phyloP scores from a whole-genome alignment of 1,284 basidiomycete species.

The Lignosus rhinocerotis region DNA sequence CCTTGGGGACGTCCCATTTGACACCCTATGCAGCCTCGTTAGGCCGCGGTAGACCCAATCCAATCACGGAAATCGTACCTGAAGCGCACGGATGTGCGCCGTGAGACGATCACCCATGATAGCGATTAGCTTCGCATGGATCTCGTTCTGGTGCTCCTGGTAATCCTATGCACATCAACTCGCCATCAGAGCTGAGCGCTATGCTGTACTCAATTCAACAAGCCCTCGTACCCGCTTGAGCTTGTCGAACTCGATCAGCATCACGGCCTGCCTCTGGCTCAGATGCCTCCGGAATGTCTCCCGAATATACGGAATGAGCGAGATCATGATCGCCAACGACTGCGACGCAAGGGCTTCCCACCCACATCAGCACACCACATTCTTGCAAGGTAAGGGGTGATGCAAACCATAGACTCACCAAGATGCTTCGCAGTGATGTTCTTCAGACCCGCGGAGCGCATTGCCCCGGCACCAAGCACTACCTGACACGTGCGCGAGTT shows the following conservation, averaged over 20 bases:
- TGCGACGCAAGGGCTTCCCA: constrained; percentile 90
- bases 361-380: constrained; percentile 5
- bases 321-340: constrained; percentile 90
- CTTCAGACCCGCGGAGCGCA: constrained; percentile 95
- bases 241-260: constrained; percentile 98
- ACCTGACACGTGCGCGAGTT: constrained; percentile 99
- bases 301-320: constrained; percentile 95
- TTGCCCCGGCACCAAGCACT: constrained; percentile 95
- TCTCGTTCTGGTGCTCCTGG: constrained; percentile 99
- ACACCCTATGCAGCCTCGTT: constrained; percentile 49
- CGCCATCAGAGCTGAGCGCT: background rate
- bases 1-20: constrained; percentile 70
- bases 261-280: constrained; percentile 90
- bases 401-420: constrained; percentile 49
- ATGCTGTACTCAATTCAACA: background rate
- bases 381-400: background rate
- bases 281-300: constrained; percentile 93
- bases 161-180: constrained; percentile 65
- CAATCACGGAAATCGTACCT: constrained; percentile 46
- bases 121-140: constrained; percentile 95
- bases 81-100: constrained; percentile 81
- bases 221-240: constrained; percentile 77
- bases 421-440: constrained; percentile 99
- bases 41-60: background rate
- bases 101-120: constrained; percentile 97